A percentile compares a stretch with the other conserved stretches of the same genome.
Conservation (phyloP, 2,329 filamentous ascomycete species). For the Pseudogymnoascus sp. region DNA sequence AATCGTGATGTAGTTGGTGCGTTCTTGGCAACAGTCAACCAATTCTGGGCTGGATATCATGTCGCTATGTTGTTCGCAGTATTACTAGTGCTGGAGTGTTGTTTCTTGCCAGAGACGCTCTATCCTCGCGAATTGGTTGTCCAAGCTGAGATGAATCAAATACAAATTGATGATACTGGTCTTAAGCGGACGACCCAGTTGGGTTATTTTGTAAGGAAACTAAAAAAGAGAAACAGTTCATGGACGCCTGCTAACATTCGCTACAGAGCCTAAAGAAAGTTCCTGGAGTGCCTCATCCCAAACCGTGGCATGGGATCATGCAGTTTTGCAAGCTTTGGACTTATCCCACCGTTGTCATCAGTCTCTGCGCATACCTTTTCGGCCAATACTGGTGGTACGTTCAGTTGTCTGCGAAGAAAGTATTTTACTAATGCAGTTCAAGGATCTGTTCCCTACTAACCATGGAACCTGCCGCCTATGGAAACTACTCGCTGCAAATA, state of each 20-base stretch:
- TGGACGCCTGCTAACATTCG: conserved; percentile 23
- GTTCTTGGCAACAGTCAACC: conserved; percentile 38
- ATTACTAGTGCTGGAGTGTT: conserved; percentile 38
- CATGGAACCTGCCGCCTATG: conserved; percentile 25
- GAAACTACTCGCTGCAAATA: conserved; percentile 32
- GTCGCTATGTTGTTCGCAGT: conserved; percentile 43
- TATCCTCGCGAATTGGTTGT: conserved; percentile 35
- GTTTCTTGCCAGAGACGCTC: conserved; percentile 46
- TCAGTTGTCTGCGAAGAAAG: not conserved
- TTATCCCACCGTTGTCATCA: conserved; percentile 36
- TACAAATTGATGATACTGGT: not conserved
- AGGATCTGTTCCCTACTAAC: conserved; percentile 13
- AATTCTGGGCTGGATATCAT: conserved; percentile 46
- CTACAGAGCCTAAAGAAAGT: conserved; percentile 38
- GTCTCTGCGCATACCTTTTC: conserved; percentile 42
- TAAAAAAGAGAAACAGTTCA: conserved; percentile 20
- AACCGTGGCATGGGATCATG: conserved; percentile 35
- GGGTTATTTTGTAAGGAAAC: conserved; percentile 27
- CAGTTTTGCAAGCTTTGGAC: conserved; percentile 40
- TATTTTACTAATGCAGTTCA: conserved; percentile 4
- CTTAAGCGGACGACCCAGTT: conserved; percentile 18
- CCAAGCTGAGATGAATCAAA: not conserved
- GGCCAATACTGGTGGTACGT: conserved; percentile 47
- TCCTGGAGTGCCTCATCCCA: conserved; percentile 43
- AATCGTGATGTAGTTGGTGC: conserved; percentile 35